Evolutionary conservation across 768 basidiomycete species (phyloP).

Genomic region (Lactarius trivialis): DNA sequence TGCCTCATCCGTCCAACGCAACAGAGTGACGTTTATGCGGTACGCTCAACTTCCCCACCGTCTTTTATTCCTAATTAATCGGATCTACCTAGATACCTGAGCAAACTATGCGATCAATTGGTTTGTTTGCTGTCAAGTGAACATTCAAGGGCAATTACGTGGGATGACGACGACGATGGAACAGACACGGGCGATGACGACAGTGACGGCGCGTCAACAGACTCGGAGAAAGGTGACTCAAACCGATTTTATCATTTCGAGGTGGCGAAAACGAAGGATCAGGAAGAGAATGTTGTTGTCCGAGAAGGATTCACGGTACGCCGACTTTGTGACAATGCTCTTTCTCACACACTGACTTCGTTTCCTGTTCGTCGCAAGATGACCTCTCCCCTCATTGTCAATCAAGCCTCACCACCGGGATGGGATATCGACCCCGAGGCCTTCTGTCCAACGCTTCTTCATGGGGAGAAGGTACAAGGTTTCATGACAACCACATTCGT

Average conservation of each 20-base stretch:
- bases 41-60: too few relatives aligned
- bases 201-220: slow-evolving; percentile 21
- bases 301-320: slow-evolving; percentile 44
- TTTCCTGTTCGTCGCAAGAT: neutral
- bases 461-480: slow-evolving; percentile 23
- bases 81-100: slow-evolving; percentile 9
- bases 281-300: slow-evolving; percentile 44
- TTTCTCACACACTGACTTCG: neutral
- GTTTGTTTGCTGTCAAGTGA: slow-evolving; percentile 44
- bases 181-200: slow-evolving; percentile 23
- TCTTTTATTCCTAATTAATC: too few relatives aligned
- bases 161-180: too few relatives aligned
- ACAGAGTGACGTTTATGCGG: too few relatives aligned
- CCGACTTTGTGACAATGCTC: neutral
- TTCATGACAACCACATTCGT: slow-evolving; percentile 15
- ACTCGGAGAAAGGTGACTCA: slow-evolving; percentile 37
- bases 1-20: too few relatives aligned
- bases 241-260: slow-evolving; percentile 34
- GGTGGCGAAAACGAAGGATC: slow-evolving; percentile 43
- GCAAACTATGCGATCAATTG: slow-evolving; percentile 41
- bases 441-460: slow-evolving; percentile 8
- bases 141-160: slow-evolving; percentile 39
- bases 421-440: neutral
- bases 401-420: neutral
- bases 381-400: neutral